These are phyloP conservation scores for Lagenidium giganteum DNA, from an alignment of 352 stramenopile genomes.

Conservation along the genomic window DNA sequence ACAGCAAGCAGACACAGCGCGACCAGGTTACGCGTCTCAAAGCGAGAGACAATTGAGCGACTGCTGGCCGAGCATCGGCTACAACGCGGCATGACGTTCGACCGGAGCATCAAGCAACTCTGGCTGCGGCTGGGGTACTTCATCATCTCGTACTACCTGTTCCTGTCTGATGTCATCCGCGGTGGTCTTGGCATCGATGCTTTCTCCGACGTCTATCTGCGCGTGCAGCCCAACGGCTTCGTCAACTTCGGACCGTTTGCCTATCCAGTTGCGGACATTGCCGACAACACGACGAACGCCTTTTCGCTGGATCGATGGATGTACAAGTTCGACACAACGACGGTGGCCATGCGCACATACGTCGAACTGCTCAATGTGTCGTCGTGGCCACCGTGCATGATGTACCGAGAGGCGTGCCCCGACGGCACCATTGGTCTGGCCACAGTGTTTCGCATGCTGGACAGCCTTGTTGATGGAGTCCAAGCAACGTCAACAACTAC, in stretches of 20 bases:
- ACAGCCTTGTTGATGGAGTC: too few species aligned
- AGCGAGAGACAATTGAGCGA: too few species aligned
- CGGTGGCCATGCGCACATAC: conserved; percentile 2
- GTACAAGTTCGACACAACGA: conserved; percentile 11
- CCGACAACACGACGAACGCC: not conserved
- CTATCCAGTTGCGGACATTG: not conserved
- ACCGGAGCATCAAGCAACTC: too few species aligned
- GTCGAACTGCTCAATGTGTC: not conserved
- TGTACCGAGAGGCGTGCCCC: not conserved
- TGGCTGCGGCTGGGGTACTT: too few species aligned
- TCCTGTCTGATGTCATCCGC: conserved; percentile 16
- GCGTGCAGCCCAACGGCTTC: not conserved
- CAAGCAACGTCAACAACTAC: too few species aligned
- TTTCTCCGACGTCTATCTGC: conserved; percentile 1
- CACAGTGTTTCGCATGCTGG: not conserved
- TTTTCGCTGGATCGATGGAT: too few species aligned
- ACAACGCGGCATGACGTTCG: too few species aligned
- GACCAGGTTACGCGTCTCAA: too few species aligned
- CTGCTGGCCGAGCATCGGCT: too few species aligned
- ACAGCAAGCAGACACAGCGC: too few species aligned
- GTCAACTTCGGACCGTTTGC: conserved; percentile 7
- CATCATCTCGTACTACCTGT: conserved; percentile 14
- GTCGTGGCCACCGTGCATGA: not conserved
- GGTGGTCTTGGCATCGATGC: conserved; percentile 4
- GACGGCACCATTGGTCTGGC: not conserved